phyloP scores from a whole-genome alignment of 2,329 filamentous ascomycete species.

The Fusarium tjaetaba region DNA sequence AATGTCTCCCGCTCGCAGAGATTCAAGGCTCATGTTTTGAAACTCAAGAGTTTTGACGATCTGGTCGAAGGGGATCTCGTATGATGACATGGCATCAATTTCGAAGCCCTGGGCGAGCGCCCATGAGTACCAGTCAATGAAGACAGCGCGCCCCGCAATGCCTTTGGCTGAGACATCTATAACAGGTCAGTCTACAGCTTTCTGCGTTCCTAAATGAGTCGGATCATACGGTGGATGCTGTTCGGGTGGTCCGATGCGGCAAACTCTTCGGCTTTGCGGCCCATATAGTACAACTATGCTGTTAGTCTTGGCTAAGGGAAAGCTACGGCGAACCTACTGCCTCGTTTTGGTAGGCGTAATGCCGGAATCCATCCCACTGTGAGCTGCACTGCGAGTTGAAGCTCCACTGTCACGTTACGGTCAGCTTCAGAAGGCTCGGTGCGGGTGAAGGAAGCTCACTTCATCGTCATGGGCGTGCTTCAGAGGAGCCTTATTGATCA shows the following conservation, averaged over 20 bases:
- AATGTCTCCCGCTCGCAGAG: slow-evolving; percentile 25
- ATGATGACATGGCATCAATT: slow-evolving; percentile 26
- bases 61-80: slow-evolving; percentile 30
- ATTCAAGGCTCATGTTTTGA: slow-evolving; percentile 15
- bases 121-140: slow-evolving; percentile 37
- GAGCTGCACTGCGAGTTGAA: slow-evolving; percentile 39
- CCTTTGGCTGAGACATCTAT: slow-evolving; percentile 25
- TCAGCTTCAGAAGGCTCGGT: neutral
- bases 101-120: slow-evolving; percentile 3
- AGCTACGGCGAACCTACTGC: neutral
- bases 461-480: slow-evolving; percentile 43
- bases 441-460: neutral
- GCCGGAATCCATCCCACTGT: slow-evolving; percentile 39
- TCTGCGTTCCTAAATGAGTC: fast-evolving
- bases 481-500: slow-evolving; percentile 39
- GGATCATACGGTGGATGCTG: slow-evolving; percentile 34
- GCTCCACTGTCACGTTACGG: neutral
- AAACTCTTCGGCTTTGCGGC: slow-evolving; percentile 35
- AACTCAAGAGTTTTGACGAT: slow-evolving; percentile 13
- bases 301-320: neutral
- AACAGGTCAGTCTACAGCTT: fast-evolving
- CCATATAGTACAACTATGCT: slow-evolving; percentile 40
- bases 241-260: slow-evolving; percentile 24
- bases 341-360: slow-evolving; percentile 41
- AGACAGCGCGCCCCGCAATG: slow-evolving; percentile 24